Percentiles rank a stretch among this genome's conserved stretches.
Conservation (phyloP, 2,329 filamentous ascomycete genomes). For the Xylariaceae sp. region DNA sequence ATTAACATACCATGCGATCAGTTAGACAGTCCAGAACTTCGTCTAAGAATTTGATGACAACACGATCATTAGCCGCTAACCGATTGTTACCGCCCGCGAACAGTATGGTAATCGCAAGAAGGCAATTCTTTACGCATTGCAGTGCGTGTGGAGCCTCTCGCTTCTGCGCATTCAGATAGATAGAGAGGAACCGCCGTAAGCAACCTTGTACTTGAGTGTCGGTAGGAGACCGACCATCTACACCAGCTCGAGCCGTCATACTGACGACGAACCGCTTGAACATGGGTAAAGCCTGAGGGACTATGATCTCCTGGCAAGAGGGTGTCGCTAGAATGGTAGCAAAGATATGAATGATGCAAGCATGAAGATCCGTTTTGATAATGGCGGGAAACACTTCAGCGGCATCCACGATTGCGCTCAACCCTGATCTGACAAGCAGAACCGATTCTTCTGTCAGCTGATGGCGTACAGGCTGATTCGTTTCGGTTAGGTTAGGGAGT, state of each 20-base stretch:
- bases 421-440: conserved; percentile 70
- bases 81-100: conserved; percentile 75
- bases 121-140: conserved; percentile 85
- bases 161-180: conserved; percentile 71
- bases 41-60: conserved; percentile 70
- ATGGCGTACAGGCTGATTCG: conserved; percentile 62
- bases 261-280: conserved; percentile 85
- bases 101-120: conserved; percentile 83
- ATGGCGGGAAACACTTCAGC: conserved; percentile 94
- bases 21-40: conserved; percentile 82
- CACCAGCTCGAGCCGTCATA: conserved; percentile 51
- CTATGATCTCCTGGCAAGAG: conserved; percentile 79
- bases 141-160: conserved; percentile 72
- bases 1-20: conserved; percentile 61
- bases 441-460: conserved; percentile 85
- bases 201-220: conserved; percentile 75
- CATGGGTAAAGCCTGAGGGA: conserved; percentile 85
- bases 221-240: conserved; percentile 44
- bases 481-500: conserved; percentile 74
- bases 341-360: conserved; percentile 95
- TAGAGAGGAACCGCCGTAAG: conserved; percentile 75
- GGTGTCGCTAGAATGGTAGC: conserved; percentile 86
- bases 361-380: conserved; percentile 93
- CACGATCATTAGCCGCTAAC: conserved; percentile 69
- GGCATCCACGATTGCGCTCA: conserved; percentile 88